Evolutionary conservation across 345 rosid species (phyloP).

Genomic region (Salix udensis): DNA sequence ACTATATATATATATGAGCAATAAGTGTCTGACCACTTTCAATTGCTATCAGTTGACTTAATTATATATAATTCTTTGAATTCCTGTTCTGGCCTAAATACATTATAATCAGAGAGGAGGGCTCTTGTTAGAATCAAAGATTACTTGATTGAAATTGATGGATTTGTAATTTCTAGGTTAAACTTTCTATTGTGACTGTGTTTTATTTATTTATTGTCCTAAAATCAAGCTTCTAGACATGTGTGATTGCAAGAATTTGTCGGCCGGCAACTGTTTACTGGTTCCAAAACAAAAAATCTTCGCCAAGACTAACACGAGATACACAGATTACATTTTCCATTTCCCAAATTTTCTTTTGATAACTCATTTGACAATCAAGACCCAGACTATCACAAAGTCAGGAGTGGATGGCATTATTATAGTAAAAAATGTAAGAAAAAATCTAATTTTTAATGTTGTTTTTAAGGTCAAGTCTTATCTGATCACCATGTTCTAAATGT

Average conservation of each 20-base stretch:
- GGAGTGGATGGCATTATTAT: constrained; percentile 13
- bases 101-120: background rate
- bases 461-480: background rate
- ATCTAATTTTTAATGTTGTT: background rate
- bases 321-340: background rate
- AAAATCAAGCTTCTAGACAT: constrained; percentile 29
- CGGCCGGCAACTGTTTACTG: background rate
- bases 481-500: background rate
- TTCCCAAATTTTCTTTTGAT: constrained; percentile 4
- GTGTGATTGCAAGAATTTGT: constrained; percentile 1
- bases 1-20: background rate
- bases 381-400: constrained; percentile 28
- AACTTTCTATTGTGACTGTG: background rate
- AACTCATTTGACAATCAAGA: constrained; percentile 24
- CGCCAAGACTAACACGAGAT: constrained; percentile 3
- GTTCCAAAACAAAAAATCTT: too few species aligned
- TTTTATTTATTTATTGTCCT: background rate
- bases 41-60: background rate
- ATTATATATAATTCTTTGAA: background rate
- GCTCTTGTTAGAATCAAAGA: background rate
- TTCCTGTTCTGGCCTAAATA: background rate
- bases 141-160: constrained; percentile 1
- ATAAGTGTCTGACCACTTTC: background rate
- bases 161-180: background rate
- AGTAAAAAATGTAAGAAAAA: background rate